phyloP scores from a whole-genome alignment of 2,329 filamentous ascomycete species.

The Simplicillium aogashimaense region DNA sequence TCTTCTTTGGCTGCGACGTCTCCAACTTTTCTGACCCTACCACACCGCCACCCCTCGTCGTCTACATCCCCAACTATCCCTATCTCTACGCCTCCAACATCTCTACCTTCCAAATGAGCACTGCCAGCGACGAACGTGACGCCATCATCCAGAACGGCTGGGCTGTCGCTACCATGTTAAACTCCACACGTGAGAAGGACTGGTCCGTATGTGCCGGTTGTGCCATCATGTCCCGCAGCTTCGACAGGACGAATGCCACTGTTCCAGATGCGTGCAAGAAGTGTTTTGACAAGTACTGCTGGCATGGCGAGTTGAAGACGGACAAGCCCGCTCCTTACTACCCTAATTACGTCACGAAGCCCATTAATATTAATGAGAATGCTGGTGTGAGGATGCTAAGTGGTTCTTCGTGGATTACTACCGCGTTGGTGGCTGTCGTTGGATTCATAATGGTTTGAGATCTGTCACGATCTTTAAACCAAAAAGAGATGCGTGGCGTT shows the following conservation, averaged over 20 bases:
- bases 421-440: no score
- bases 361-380: constrained; percentile 6
- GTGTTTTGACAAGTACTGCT: constrained; percentile 76
- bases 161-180: constrained; percentile 67
- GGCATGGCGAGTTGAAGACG: constrained; percentile 56
- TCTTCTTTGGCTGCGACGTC: constrained; percentile 71
- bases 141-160: constrained; percentile 73
- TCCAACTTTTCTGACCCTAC: constrained; percentile 36
- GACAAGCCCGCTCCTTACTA: constrained; percentile 25
- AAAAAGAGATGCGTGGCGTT: no score
- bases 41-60: constrained; percentile 49
- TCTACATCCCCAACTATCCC: constrained; percentile 76
- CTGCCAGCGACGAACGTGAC: constrained; percentile 55
- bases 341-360: constrained; percentile 17
- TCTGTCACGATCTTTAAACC: no score
- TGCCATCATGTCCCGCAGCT: constrained; percentile 63
- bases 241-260: constrained; percentile 52
- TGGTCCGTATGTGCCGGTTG: constrained; percentile 78
- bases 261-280: constrained; percentile 58
- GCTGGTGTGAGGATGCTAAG: neutral
- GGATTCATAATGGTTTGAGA: no score
- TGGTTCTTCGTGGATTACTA: no score
- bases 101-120: constrained; percentile 58
- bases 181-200: constrained; percentile 56
- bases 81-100: constrained; percentile 65